Evolutionary conservation across 352 stramenopile species (phyloP), one percentile per base, ranked within the genome.

Genomic region (Plasmopara muralis): DNA sequence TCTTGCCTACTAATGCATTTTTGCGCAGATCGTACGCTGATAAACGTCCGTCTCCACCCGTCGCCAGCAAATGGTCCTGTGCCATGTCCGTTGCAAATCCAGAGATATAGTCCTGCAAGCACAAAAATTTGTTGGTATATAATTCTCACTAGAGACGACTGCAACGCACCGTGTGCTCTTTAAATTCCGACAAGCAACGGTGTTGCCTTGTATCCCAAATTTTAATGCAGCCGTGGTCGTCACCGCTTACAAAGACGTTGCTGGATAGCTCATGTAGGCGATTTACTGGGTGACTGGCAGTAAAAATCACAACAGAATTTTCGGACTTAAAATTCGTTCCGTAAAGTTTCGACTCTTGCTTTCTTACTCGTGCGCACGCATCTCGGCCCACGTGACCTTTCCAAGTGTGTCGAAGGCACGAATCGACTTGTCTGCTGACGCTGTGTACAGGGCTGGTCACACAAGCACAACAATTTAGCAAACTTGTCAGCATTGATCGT

Each of bases 1-100:
- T 93, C 56, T 91, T 93, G 50, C 81, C 79, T 18, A 68, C 66
- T 41, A 91, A 64, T 15, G 68, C 73, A 45, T 91, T 91, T 53
- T 87, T 89, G 40, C 88, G 80, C 50, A 98, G 58, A 62, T 98
- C 91, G 57, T 96, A 97, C 9, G 87, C 86, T 5, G 76, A 93
- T 30, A 98, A 68, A 29, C 87, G 87, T 8, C 92, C 88, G 68
- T 98, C 95, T 7, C 89, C 93, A 47, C 78, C 83, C 42, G 82
- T 91, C n/a, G 89, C 82, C 14, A 98, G 64, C 12, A 98, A 61
- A 46, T 87, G 90, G 45, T 89, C 82, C 7, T 84, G 76, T 16
- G 87, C 77, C 14, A 73, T 64, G 63, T 93, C 89, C 10, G 73
- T 83, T 45, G 89, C 74, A 61, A 98, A 95, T 16, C 77, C 90